Percentiles rank a stretch among this genome's conserved stretches.
Conservation (phyloP, 2,329 filamentous ascomycete species). For the Botryotinia convoluta region DNA sequence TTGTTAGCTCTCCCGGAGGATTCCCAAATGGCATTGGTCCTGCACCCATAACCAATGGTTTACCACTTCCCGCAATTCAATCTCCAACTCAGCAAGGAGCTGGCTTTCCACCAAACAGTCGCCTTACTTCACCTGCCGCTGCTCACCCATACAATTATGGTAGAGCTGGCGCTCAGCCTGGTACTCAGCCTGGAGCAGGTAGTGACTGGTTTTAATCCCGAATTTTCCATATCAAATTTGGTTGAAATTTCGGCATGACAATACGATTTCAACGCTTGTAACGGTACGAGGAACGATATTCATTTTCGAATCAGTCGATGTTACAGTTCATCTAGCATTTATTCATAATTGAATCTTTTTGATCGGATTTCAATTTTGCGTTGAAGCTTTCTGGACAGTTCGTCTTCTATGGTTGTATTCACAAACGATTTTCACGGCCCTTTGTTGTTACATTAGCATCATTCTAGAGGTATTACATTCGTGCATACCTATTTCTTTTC, state of each 20-base stretch:
- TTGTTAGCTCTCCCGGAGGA: conserved; percentile 28
- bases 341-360: conserved; percentile 19
- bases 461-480: conserved; percentile 25
- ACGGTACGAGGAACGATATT: conserved; percentile 39
- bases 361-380: conserved; percentile 6
- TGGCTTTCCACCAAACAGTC: conserved; percentile 31
- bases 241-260: conserved; percentile 33
- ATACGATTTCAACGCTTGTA: conserved; percentile 40
- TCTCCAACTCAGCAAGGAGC: conserved; percentile 23
- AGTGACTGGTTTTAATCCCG: conserved; percentile 36
- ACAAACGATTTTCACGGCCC: conserved; percentile 39
- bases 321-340: conserved; percentile 23
- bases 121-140: conserved; percentile 27
- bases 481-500: conserved; percentile 29
- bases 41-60: conserved; percentile 26
- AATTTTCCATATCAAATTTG: conserved; percentile 14
- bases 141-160: conserved; percentile 35
- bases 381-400: conserved; percentile 8
- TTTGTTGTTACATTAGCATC: conserved; percentile 40
- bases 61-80: conserved; percentile 25
- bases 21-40: conserved; percentile 35
- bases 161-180: conserved; percentile 31
- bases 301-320: conserved; percentile 34
- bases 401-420: conserved; percentile 36
- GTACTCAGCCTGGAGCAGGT: conserved; percentile 32